A percentile compares a stretch with the other conserved stretches of the same genome.
These are phyloP conservation scores for Yamadazyma trypodendri DNA, from an alignment of 1,139 yeast species.

Conservation along the genomic window DNA sequence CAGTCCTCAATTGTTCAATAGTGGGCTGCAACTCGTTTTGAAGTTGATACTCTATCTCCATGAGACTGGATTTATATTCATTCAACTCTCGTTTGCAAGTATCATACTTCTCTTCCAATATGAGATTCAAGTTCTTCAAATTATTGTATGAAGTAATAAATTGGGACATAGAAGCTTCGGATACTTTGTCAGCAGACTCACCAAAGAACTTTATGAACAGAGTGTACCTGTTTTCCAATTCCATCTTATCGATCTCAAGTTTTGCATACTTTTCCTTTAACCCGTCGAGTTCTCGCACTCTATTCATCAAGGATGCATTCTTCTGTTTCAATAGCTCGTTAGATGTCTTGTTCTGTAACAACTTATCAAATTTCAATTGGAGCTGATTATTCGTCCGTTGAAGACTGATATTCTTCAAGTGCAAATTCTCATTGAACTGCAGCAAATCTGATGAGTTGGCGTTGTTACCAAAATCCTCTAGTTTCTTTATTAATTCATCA, in stretches of 20 bases:
- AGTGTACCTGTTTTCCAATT: slow-evolving; percentile 42
- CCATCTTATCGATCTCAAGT: slow-evolving; percentile 52
- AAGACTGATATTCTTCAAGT: slow-evolving; percentile 27
- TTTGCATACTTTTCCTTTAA: slow-evolving; percentile 49
- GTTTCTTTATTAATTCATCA: slow-evolving; percentile 53
- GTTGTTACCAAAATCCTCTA: slow-evolving; percentile 14
- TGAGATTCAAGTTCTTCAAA: slow-evolving; percentile 37
- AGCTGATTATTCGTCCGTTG: slow-evolving; percentile 33
- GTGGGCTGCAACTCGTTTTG: slow-evolving; percentile 17
- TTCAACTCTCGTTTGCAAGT: slow-evolving; percentile 23
- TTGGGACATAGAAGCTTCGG: slow-evolving; percentile 19
- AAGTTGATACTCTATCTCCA: slow-evolving; percentile 15
- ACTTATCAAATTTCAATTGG: slow-evolving; percentile 28
- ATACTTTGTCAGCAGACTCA: slow-evolving; percentile 21
- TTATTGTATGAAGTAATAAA: slow-evolving; percentile 35
- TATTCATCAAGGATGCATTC: slow-evolving; percentile 30
- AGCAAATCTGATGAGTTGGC: slow-evolving; percentile 11
- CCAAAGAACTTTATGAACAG: slow-evolving; percentile 29
- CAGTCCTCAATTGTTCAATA: slow-evolving; percentile 16
- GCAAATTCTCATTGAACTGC: slow-evolving; percentile 25
- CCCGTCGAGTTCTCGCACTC: slow-evolving; percentile 40
- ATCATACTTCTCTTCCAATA: slow-evolving; percentile 38
- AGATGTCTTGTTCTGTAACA: slow-evolving; percentile 41
- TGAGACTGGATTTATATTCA: slow-evolving; percentile 13
- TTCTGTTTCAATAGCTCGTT: slow-evolving; percentile 41